phyloP scores from a whole-genome alignment of 2,329 filamentous ascomycete species.

The Ceratocystis ficicola region DNA sequence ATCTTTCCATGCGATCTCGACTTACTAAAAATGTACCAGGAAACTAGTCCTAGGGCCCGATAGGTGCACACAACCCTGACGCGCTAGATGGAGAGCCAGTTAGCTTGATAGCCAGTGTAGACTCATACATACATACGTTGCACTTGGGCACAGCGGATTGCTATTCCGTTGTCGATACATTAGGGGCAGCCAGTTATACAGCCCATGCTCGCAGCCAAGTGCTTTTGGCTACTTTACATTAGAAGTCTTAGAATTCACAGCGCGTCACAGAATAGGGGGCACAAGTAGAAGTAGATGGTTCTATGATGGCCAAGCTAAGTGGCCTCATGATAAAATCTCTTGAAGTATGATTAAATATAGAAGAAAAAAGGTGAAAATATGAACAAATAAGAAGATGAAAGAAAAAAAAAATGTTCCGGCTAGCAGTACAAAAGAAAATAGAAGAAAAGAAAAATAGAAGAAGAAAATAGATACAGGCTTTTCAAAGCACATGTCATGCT shows the following conservation, averaged over 20 bases:
- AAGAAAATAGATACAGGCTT: slow-evolving; percentile 5
- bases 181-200: no score
- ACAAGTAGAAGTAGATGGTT: neutral
- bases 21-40: no score
- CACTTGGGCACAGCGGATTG: no score
- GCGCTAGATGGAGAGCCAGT: no score
- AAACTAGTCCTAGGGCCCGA: no score
- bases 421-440: neutral
- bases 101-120: no score
- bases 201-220: no score
- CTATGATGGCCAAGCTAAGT: neutral
- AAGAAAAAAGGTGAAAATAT: neutral
- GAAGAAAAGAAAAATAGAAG: neutral
- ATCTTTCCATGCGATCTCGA: no score
- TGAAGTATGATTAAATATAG: neutral
- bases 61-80: no score
- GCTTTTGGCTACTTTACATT: neutral
- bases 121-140: no score
- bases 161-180: no score
- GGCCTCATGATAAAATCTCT: neutral
- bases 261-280: neutral
- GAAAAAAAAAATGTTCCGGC: neutral
- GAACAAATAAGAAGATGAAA: neutral
- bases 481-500: slow-evolving; percentile 2
- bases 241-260: neutral